Base-by-base conservation (phyloP, 2,329 filamentous ascomycete genomes). In the Zymoseptoria tritici region DNA sequence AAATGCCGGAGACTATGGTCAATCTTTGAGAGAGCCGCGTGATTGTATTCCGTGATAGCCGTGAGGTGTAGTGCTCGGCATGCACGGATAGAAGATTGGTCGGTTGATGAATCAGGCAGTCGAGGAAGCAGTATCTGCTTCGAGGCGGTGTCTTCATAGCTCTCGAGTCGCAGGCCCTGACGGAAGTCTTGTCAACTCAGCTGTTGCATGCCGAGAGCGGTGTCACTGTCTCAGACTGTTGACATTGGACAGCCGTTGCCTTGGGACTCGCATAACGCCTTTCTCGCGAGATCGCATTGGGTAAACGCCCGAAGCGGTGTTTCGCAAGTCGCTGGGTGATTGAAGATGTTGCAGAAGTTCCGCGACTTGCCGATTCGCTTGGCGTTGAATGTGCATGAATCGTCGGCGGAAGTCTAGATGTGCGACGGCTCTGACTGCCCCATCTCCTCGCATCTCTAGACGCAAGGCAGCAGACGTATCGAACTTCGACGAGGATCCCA, bases 1-100 rank as follows among this genome's bases (percentile, higher is more conserved):
- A 0, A 92, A 93, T 71, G 84, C 77, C 0, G 89, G 89, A 0
- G 89, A 93, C 70, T 92, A 92, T 70, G 89, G 89, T 0, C 81
- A 79, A 64, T 81, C 79, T 9, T 57, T 68, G 56, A 57, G 64
- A 6, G 56, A 61, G 16, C 24, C 73, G 6, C 24, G 53, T 52
- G 63, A 67, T 13, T 42, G 46, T 13, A 55, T 62, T 13, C 57
- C 57, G 16, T 62, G 57, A 36, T 11, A 24, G 50, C 8, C 8
- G 9, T 21, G 50, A 13, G 50, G 22, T 19, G 6, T 19, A 52
- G 19, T 5, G 16, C 13, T 46, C 13, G 36, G 13, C 5, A 16
- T 13, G 6, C 11, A n/a, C 16, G 13, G 16, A 16, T 16, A 46
- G 36, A 2, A 46, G 13, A 13, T 46, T 13, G 36, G 36, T 46